Evolutionary conservation across 2,329 filamentous ascomycete genomes (phyloP).

Genomic region (Immersiporthe knoxdaviesiana): DNA sequence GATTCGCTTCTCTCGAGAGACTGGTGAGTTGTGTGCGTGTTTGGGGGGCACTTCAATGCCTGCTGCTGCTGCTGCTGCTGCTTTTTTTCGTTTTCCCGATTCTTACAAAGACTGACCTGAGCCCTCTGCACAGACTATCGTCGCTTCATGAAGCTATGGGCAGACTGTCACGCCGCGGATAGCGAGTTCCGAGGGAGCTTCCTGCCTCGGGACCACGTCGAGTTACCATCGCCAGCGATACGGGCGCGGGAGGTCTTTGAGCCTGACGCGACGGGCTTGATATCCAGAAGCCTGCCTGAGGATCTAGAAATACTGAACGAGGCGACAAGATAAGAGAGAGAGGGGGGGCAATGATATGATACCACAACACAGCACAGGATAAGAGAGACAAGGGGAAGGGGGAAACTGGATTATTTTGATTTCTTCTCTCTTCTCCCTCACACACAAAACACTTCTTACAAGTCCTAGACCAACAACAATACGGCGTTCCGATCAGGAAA

Average conservation of each 20-base stretch:
- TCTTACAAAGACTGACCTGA: slow-evolving; percentile 16
- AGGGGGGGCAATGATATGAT: neutral
- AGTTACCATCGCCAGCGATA: slow-evolving; percentile 53
- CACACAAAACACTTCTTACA: neutral
- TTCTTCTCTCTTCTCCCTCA: neutral
- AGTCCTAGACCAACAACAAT: neutral
- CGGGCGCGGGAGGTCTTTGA: slow-evolving; percentile 35
- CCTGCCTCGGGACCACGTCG: slow-evolving; percentile 50
- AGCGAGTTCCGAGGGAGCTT: slow-evolving; percentile 50
- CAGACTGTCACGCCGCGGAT: slow-evolving; percentile 50
- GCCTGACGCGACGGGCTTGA: slow-evolving; percentile 14
- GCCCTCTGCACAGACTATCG: slow-evolving; percentile 44
- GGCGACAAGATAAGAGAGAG: neutral
- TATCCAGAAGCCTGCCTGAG: slow-evolving; percentile 34
- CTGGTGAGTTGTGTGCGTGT: slow-evolving; percentile 42
- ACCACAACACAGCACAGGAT: neutral
- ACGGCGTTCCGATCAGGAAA: neutral
- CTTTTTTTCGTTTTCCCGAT: too few relatives aligned
- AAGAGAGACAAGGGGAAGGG: neutral
- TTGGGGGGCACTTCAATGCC: too few relatives aligned
- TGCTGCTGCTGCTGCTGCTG: too few relatives aligned
- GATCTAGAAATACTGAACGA: slow-evolving; percentile 37
- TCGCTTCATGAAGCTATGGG: slow-evolving; percentile 52
- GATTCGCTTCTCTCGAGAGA: slow-evolving; percentile 52
- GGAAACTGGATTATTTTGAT: neutral